phyloP scores from a whole-genome alignment of 768 basidiomycete genomes.

The Lactifluus pinguis region DNA sequence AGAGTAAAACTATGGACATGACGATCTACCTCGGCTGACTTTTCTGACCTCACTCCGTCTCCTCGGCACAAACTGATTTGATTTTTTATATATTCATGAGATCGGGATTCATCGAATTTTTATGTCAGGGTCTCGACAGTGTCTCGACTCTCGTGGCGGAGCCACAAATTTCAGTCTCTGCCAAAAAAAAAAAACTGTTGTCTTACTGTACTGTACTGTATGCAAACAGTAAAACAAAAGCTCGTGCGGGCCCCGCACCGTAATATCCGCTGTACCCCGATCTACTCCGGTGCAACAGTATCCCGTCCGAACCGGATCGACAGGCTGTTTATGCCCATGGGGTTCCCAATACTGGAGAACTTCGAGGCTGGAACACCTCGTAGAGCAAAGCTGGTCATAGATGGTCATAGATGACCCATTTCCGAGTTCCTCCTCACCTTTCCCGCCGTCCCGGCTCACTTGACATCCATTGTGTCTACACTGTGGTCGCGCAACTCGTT shows the following conservation, averaged over 20 bases:
- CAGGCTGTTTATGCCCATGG: neutral
- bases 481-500: neutral
- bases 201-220: too few species aligned
- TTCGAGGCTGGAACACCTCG: neutral
- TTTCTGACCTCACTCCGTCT: neutral
- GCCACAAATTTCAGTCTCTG: neutral
- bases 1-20: neutral
- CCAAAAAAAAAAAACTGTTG: too few species aligned
- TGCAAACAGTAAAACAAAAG: too few species aligned
- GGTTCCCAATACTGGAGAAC: neutral
- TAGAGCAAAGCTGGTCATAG: neutral
- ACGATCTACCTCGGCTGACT: neutral
- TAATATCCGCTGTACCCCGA: neutral
- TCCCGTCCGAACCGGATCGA: constrained; percentile 10
- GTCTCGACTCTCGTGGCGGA: neutral
- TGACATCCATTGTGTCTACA: too few species aligned
- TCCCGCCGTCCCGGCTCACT: neutral
- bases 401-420: neutral
- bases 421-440: neutral
- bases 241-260: neutral
- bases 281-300: neutral
- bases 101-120: neutral
- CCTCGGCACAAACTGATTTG: neutral
- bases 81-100: neutral
- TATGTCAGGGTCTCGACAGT: neutral